Base-by-base conservation (phyloP, 257 asterid genomes). In the Scutellaria galericulata region DNA sequence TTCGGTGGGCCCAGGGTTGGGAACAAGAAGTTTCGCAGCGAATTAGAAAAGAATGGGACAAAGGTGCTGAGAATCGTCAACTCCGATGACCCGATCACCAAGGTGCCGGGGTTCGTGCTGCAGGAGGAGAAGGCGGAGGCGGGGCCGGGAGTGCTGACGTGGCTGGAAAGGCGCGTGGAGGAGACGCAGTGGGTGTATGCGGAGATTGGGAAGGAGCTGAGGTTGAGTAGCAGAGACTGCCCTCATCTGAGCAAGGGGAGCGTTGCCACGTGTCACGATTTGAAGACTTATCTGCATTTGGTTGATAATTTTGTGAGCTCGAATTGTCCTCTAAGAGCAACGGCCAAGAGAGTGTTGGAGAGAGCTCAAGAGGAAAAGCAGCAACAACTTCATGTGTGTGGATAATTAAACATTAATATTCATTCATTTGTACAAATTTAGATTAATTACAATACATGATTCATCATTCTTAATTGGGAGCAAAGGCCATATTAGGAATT, bases 1-100 rank as follows among this genome's bases (percentile, higher is more conserved):
- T 94, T 94, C 68, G 99, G 98, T 0, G 97, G 97, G 9, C 99
- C 97, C 1, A 72, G 99, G 40, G 87, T 91, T 0, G 99, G 99
- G 0, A 92, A 94, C 85, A 82, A 40, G 48, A 80, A 53, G 41
- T 94, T 91, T 50, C 67, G 96, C 0, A 20, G 71, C 31, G 84
- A 83, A 10, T 31, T 94, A 6, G 95, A 87, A n/a, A 83, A 71
- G 40, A 84, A 76, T 13, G 97, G 97, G 1, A 80, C 88, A 0
- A 91, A 85, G 57, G 93, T 91, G 3, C 84, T 91, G 2, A 75
- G 98, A 2, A 90, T 94, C 1, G 97, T 91, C 9, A 91, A 91
- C 60, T 75, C 91, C 0, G 95, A 91, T 3, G 98, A 94, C 51
- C 89, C 85, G 6, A 81, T 94, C 53, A 87, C 99, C 0, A 91